Percentiles rank a stretch among this genome's conserved stretches.
These are phyloP conservation scores for Ogataea trehaloabstinens DNA, from an alignment of 805 yeast genomes.

Conservation along the genomic window DNA sequence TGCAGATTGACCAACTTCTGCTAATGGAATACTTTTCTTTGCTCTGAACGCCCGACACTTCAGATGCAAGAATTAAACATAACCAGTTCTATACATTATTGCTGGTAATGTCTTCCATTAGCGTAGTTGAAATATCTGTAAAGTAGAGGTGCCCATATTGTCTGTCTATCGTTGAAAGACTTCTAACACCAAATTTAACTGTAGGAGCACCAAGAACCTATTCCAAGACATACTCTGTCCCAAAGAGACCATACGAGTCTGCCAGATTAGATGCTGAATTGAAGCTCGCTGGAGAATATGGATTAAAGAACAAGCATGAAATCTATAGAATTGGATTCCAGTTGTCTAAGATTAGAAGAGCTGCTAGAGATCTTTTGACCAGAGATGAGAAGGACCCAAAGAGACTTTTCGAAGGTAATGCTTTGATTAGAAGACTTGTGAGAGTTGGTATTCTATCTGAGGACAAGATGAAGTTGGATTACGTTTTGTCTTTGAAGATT, in stretches of 20 bases:
- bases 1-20: slow-evolving; percentile 5
- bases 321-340: slow-evolving; percentile 99
- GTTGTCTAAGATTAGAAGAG: slow-evolving; percentile 99
- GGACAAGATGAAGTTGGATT: slow-evolving; percentile 99
- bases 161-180: no score
- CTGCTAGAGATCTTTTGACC: slow-evolving; percentile 99
- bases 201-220: slow-evolving; percentile 98
- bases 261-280: slow-evolving; percentile 99
- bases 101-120: slow-evolving; percentile 2
- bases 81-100: neutral
- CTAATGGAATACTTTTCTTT: slow-evolving; percentile 23
- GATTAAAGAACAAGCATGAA: slow-evolving; percentile 99
- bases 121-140: slow-evolving; percentile 13
- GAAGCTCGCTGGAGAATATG: slow-evolving; percentile 99
- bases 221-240: slow-evolving; percentile 99
- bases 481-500: slow-evolving; percentile 94
- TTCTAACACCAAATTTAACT: no score
- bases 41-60: slow-evolving; percentile 89
- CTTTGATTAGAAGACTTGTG: slow-evolving; percentile 98
- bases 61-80: slow-evolving; percentile 44
- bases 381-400: slow-evolving; percentile 99
- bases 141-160: no score
- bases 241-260: slow-evolving; percentile 99
- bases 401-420: slow-evolving; percentile 99
- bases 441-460: slow-evolving; percentile 98